Percentiles rank a stretch among this genome's conserved stretches.
Conservation (phyloP, 768 basidiomycete species). For the Panellus pusillus region DNA sequence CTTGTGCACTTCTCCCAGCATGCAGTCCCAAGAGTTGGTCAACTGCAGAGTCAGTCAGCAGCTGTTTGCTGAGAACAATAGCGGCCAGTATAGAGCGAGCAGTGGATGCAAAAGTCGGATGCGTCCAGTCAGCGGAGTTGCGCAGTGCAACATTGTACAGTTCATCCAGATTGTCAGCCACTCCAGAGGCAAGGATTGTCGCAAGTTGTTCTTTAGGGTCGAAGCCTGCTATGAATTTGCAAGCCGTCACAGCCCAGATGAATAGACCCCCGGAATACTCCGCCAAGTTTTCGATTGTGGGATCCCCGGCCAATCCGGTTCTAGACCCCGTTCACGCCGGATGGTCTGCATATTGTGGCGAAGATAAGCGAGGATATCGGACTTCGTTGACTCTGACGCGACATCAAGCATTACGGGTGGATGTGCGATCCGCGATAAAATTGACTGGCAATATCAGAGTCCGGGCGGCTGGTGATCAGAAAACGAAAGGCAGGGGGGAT, state of each 20-base stretch:
- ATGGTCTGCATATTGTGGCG: background rate
- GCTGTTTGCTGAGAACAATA: background rate
- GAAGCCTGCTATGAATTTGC: slow-evolving; percentile 10
- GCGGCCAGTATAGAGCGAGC: background rate
- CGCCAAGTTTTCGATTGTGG: slow-evolving; percentile 11
- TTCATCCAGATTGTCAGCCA: background rate
- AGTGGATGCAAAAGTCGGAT: background rate
- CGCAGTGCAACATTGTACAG: background rate
- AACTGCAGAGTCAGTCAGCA: background rate
- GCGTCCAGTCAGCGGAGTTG: background rate
- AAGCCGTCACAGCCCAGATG: slow-evolving; percentile 26
- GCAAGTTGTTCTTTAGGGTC: background rate
- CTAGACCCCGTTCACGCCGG: background rate
- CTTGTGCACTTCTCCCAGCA: background rate
- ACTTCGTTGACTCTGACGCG: background rate
- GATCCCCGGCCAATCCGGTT: slow-evolving; percentile 20
- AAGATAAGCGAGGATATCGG: slow-evolving; percentile 10
- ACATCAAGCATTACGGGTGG: background rate
- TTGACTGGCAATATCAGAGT: slow-evolving; percentile 16
- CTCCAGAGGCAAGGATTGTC: background rate
- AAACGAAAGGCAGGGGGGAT: slow-evolving; percentile 21
- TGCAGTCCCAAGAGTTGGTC: background rate
- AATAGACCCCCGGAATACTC: slow-evolving; percentile 22
- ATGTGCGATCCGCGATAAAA: background rate
- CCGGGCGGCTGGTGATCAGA: slow-evolving; percentile 23